Evolutionary conservation across 2,329 filamentous ascomycete genomes (phyloP).

Genomic region (Colletotrichum tropicicola): DNA sequence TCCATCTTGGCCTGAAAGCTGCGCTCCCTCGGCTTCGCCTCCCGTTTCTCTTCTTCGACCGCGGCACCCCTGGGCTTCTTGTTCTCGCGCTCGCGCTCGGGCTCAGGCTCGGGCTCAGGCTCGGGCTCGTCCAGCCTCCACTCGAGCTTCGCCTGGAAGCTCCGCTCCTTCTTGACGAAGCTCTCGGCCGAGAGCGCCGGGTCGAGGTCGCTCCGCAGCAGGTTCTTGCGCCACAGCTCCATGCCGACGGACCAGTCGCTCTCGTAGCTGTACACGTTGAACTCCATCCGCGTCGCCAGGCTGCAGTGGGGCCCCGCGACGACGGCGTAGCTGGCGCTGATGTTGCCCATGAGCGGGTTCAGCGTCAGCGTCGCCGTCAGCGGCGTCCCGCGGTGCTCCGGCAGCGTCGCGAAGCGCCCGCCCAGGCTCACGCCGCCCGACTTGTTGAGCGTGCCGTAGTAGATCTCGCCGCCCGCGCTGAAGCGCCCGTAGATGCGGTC

Average conservation of each 20-base stretch:
- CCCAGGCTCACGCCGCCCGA: constrained; percentile 91
- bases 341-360: constrained; percentile 93
- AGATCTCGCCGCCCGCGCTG: constrained; percentile 90
- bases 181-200: constrained; percentile 29
- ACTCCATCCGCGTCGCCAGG: constrained; percentile 90
- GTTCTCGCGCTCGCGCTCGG: too few relatives aligned
- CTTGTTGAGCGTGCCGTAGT: constrained; percentile 95
- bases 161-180: constrained; percentile 45
- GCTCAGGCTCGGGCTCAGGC: neutral
- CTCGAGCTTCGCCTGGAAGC: constrained; percentile 59
- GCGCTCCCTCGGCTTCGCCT: constrained; percentile 43
- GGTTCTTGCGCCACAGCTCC: constrained; percentile 85
- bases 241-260: constrained; percentile 91
- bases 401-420: constrained; percentile 87
- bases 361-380: constrained; percentile 93
- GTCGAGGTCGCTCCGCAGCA: constrained; percentile 15
- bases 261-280: constrained; percentile 98
- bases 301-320: constrained; percentile 85
- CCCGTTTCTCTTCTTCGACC: neutral
- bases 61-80: too few relatives aligned
- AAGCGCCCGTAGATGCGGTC: constrained; percentile 82
- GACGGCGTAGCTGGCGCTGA: constrained; percentile 91
- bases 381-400: constrained; percentile 82
- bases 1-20: constrained; percentile 65
- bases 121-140: constrained; percentile 54